Evolutionary conservation across 1,284 basidiomycete genomes (phyloP), one percentile per base, ranked within the genome.

Genomic region (Fomitopsis pinicola): DNA sequence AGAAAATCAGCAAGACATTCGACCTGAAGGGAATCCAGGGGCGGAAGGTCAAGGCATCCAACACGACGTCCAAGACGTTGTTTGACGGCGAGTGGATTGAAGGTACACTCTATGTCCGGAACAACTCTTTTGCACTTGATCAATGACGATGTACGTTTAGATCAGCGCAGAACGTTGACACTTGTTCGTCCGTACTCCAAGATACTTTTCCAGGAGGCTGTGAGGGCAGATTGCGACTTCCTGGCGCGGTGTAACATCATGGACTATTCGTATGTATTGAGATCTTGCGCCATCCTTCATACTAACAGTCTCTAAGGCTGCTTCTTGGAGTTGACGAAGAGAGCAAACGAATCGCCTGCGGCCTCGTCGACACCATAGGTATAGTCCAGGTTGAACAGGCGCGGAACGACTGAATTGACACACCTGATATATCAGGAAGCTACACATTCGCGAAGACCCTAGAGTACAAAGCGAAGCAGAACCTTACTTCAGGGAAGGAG

Each of bases 71-170:
- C 17, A 84, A 82, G 70, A 91, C 86, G 0, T 71, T 91, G 38
- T 91, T 90, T 67, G 90, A 93, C 70, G 86, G 84, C 5, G 91
- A 93, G 67, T 93, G 89, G 90, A 86, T 92, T 19, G 89, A 93
- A 76, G 86, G 87, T 82, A 50, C 5, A 26, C 14, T 48, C 45
- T 14, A 28, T 22, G 22, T 48, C 12, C 7, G 8, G 42, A 19
- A 45, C 22, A 14, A 22, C n/a, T 8, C 3, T 9, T 17, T 14
- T 22, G 17, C 15, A 15, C 26, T 15, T 50, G 28, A 2, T 15
- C 3, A 5, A 50, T 33, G 28, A 33, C 28, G 22, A 2, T 2
- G 10, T 19, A 46, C 58, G 33, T 58, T 28, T 60, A 88, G 86
- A 82, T 9, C 89, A 90, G 71, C 83, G 87, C 66, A 79, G 80